phyloP scores from a whole-genome alignment of 1,284 basidiomycete genomes.

The Amylostereum chailletii region DNA sequence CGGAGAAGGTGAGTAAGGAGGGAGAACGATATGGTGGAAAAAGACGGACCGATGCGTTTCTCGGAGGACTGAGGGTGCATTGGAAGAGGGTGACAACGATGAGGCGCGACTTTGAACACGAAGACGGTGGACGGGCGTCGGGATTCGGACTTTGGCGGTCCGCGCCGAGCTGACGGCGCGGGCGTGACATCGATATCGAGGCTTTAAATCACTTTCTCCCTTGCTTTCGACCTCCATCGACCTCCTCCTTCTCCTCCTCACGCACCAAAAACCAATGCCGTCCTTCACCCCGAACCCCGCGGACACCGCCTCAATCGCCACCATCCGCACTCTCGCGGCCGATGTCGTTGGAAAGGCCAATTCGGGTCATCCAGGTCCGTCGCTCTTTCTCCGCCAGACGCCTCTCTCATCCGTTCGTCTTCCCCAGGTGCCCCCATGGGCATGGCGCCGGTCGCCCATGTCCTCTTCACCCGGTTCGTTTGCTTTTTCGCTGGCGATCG shows the following conservation, averaged over 20 bases:
- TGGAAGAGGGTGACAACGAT: neutral
- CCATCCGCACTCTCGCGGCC: slow-evolving; percentile 65
- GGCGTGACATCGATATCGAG: neutral
- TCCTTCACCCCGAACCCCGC: slow-evolving; percentile 29
- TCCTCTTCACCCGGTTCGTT: slow-evolving; percentile 71
- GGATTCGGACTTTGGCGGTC: too few relatives aligned
- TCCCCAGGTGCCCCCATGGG: slow-evolving; percentile 80
- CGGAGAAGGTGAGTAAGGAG: slow-evolving; percentile 4
- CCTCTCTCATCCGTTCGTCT: slow-evolving; percentile 8
- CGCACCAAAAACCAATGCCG: slow-evolving; percentile 28
- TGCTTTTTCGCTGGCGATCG: slow-evolving; percentile 4
- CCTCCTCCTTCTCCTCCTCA: slow-evolving; percentile 13
- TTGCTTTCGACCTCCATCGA: slow-evolving; percentile 6
- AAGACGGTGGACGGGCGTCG: too few relatives aligned
- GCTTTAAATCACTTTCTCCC: neutral
- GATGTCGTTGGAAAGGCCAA: slow-evolving; percentile 77
- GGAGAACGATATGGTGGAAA: slow-evolving; percentile 2
- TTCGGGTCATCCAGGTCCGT: slow-evolving; percentile 82
- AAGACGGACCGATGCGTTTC: slow-evolving; percentile 48
- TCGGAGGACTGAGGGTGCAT: slow-evolving; percentile 75
- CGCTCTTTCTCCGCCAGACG: neutral
- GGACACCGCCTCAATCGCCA: slow-evolving; percentile 57
- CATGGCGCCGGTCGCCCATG: slow-evolving; percentile 83
- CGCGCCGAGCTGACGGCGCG: neutral
- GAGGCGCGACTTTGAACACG: too few relatives aligned